Evolutionary conservation across 148 eudicot species (phyloP).

Genomic region (Silene latifolia): DNA sequence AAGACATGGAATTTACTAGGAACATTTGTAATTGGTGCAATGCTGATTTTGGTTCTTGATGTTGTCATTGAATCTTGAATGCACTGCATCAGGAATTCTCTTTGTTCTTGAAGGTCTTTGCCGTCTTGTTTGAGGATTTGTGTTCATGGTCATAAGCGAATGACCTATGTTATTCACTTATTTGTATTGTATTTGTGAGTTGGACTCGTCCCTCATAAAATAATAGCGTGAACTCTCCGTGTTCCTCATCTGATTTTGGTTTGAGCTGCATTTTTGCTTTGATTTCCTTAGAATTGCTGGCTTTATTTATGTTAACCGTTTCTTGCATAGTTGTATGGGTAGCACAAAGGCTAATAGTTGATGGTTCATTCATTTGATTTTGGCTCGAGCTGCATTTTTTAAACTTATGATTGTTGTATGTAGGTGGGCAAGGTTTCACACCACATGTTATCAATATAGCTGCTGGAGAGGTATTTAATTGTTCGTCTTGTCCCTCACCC

Average conservation of each 20-base stretch:
- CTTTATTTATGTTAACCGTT: not conserved
- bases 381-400: not conserved
- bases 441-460: slow-evolving; percentile 42
- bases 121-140: too few species aligned
- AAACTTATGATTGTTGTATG: slow-evolving; percentile 16
- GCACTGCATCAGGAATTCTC: too few species aligned
- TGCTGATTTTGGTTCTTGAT: too few species aligned
- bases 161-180: too few species aligned
- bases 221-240: not conserved
- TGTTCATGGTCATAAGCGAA: too few species aligned
- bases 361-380: too few species aligned
- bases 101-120: too few species aligned
- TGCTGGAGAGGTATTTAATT: slow-evolving; percentile 37
- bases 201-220: not conserved
- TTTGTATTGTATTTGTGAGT: too few species aligned
- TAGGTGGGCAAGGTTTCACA: slow-evolving; percentile 41
- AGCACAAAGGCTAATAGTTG: too few species aligned
- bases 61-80: too few species aligned
- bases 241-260: not conserved
- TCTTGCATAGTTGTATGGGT: not conserved
- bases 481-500: not conserved
- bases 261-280: not conserved
- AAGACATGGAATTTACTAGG: not conserved
- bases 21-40: not conserved
- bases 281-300: not conserved